Conservation (phyloP, 306 rosid species). For the Castanea mollissima region DNA sequence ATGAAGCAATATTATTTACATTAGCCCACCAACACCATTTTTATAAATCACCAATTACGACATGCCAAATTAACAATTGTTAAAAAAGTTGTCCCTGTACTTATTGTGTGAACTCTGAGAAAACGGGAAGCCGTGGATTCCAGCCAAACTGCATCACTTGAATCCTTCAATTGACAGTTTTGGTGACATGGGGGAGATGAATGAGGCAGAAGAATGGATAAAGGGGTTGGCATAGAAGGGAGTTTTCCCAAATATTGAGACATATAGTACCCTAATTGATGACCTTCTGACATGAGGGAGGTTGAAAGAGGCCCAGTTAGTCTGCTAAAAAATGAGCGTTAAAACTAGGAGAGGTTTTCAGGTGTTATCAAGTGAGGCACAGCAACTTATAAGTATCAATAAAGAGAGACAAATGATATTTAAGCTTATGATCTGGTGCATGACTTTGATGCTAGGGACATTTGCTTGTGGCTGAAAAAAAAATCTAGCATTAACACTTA, state of each 20-base stretch:
- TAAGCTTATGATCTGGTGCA: too few relatives aligned
- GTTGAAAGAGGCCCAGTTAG: constrained; percentile 29
- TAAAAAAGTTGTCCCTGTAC: too few relatives aligned
- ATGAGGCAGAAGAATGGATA: constrained; percentile 69
- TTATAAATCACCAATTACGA: too few relatives aligned
- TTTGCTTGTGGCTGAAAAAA: too few relatives aligned
- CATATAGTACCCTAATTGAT: constrained; percentile 24
- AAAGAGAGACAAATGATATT: background rate
- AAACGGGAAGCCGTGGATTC: constrained; percentile 57
- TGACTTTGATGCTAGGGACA: too few relatives aligned
- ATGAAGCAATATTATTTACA: background rate
- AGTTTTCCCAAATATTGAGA: constrained; percentile 51
- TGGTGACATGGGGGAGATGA: constrained; percentile 55
- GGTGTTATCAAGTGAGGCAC: background rate
- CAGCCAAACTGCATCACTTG: constrained; percentile 51
- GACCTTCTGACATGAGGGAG: too few relatives aligned
- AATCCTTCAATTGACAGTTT: constrained; percentile 57
- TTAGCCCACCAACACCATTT: too few relatives aligned
- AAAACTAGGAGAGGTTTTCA: background rate
- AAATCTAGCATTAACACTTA: too few relatives aligned
- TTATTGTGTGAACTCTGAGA: constrained; percentile 5
- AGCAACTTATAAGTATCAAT: background rate
- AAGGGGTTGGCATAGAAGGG: constrained; percentile 61
- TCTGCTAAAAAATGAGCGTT: constrained; percentile 46
- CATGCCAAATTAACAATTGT: too few relatives aligned